A percentile compares a stretch with the other conserved stretches of the same genome.
Conservation (phyloP, 805 yeast genomes). For the Starmera amethionina region DNA sequence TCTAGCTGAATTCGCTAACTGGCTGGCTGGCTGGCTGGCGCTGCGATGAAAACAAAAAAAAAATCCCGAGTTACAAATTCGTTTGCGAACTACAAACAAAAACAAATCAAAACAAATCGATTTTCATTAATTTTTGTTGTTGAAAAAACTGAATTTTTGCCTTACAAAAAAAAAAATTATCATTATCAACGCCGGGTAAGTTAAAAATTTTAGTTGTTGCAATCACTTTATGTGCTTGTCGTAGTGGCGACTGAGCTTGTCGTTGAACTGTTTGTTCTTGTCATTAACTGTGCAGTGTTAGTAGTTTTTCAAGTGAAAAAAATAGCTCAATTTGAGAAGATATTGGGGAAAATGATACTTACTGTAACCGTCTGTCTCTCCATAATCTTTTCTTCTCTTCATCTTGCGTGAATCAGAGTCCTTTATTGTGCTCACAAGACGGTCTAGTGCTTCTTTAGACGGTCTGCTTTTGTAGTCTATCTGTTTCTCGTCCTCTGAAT, state of each 20-base stretch:
- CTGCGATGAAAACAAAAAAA: no score
- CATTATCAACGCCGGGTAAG: neutral
- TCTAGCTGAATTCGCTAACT: no score
- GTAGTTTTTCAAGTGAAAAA: neutral
- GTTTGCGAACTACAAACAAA: neutral
- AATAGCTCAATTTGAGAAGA: no score
- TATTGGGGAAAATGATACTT: slow-evolving; percentile 3
- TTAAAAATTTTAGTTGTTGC: neutral
- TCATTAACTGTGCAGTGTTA: slow-evolving; percentile 35
- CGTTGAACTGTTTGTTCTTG: slow-evolving; percentile 65
- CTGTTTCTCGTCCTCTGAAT: slow-evolving; percentile 8
- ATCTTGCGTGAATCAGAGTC: slow-evolving; percentile 18
- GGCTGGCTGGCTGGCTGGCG: no score
- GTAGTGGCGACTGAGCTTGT: slow-evolving; percentile 52
- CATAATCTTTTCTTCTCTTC: slow-evolving; percentile 30
- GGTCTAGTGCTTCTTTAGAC: slow-evolving; percentile 20
- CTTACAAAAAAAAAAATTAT: neutral
- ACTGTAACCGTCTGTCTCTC: slow-evolving; percentile 24
- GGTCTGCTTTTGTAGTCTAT: slow-evolving; percentile 27
- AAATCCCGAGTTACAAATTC: no score
- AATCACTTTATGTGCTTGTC: slow-evolving; percentile 24
- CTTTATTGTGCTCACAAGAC: slow-evolving; percentile 20
- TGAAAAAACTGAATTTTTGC: neutral
- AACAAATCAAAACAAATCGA: neutral
- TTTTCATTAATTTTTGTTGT: neutral